phyloP scores from a whole-genome alignment of 139 green algal species.

The Tetradesmus lagerheimii region DNA sequence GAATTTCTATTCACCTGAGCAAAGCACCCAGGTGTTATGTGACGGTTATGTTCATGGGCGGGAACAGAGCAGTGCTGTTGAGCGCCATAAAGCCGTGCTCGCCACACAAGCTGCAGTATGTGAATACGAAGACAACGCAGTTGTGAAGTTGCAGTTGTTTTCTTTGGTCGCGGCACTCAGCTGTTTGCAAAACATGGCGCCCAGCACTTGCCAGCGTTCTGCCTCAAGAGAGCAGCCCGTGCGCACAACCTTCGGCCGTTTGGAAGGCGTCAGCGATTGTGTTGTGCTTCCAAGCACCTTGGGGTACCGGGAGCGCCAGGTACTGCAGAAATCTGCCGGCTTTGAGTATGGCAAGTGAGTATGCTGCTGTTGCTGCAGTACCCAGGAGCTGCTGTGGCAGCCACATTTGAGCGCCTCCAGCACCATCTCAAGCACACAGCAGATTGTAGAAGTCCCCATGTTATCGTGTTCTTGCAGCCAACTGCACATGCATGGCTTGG shows the following conservation, averaged over 20 bases:
- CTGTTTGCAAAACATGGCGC: background rate
- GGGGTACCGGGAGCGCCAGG: slow-evolving; percentile 8
- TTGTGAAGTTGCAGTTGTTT: background rate
- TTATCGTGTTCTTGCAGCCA: too few relatives aligned
- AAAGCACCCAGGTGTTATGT: too few relatives aligned
- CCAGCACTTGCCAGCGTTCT: background rate
- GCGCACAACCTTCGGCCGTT: slow-evolving; percentile 25
- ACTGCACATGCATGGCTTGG: too few relatives aligned
- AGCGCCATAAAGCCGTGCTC: background rate
- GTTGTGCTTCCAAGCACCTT: slow-evolving; percentile 21
- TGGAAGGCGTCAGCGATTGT: slow-evolving; percentile 8
- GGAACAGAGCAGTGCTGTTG: too few relatives aligned
- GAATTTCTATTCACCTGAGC: too few relatives aligned
- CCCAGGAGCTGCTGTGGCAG: background rate
- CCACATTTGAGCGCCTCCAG: too few relatives aligned
- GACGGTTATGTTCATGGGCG: too few relatives aligned
- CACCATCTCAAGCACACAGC: background rate
- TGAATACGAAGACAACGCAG: background rate
- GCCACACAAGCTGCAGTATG: background rate
- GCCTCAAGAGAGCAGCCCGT: background rate
- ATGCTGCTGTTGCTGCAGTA: background rate
- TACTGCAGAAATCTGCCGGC: slow-evolving; percentile 3
- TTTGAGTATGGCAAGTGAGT: slow-evolving; percentile 41
- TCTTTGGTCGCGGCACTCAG: too few relatives aligned
- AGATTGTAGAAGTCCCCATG: too few relatives aligned